Evolutionary conservation across 1,284 basidiomycete genomes (phyloP).

Genomic region (Cutaneotrichosporon cutaneum): DNA sequence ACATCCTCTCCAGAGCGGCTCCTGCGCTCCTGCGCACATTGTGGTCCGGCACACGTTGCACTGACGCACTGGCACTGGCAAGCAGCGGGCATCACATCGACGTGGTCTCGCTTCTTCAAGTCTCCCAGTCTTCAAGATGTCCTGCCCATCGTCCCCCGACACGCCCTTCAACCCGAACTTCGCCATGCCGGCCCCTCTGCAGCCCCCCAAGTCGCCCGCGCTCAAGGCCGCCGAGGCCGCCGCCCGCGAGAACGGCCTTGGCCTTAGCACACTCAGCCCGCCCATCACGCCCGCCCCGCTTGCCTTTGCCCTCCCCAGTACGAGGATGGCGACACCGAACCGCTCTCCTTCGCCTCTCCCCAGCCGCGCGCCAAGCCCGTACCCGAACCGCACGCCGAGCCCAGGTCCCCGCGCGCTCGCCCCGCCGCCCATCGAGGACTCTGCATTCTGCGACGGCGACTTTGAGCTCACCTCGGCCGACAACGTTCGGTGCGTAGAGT

Average conservation of each 20-base stretch:
- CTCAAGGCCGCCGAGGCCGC: constrained; percentile 1
- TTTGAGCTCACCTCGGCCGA: constrained; percentile 16
- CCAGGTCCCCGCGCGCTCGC: not conserved
- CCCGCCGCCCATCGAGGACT: not conserved
- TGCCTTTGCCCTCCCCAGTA: not conserved
- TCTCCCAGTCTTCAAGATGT: not conserved
- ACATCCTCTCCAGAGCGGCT: not conserved
- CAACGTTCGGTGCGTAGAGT: constrained; percentile 8
- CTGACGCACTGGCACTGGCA: not conserved
- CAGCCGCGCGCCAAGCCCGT: not conserved
- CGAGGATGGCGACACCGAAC: not conserved
- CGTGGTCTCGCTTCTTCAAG: not conserved
- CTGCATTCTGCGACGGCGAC: constrained; percentile 10
- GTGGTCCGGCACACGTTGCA: not conserved
- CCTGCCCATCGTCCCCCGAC: constrained; percentile 1
- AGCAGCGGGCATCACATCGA: not conserved
- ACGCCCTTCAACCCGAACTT: constrained; percentile 4
- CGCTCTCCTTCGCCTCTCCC: not conserved
- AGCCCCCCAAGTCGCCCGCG: not conserved
- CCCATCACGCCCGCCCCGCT: not conserved
- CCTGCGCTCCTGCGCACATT: not conserved
- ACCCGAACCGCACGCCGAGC: not conserved
- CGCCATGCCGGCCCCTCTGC: not conserved
- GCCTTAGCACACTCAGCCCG: not conserved
- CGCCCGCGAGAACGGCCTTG: not conserved